Evolutionary conservation across 2,329 filamentous ascomycete species (phyloP), one percentile per base, ranked within the genome.

Genomic region (Tolypocladium amazonense): DNA sequence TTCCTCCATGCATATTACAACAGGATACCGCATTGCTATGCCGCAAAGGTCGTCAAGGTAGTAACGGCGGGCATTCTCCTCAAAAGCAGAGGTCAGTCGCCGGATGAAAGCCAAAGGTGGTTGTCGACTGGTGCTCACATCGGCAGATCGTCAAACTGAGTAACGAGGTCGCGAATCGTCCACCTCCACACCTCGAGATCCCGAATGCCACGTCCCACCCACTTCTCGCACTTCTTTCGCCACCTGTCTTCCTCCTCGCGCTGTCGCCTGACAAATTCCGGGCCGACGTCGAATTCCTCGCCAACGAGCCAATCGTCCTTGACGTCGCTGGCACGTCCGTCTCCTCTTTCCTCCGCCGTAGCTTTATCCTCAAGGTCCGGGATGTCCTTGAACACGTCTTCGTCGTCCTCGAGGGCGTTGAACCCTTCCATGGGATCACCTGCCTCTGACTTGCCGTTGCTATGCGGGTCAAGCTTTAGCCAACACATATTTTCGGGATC

Each of bases 401-500:
- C 92, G 57, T 96, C 91, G 53, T 95, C 90, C 56, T 95, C 90
- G 20, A 89, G 75, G 27, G 86, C 88, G 60, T 90, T 84, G 61
- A 87, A 85, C 0, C 81, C 81, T 63, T 87, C 84, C 75, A 87
- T 78, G 2, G 81, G 77, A 66, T 87, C 85, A 52, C 78, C 77
- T 12, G 75, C 72, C 23, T 83, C 79, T 1, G 78, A 76, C 61
- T 76, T 78, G 50, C 73, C 68, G 57, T 77, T 77, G n/a, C 72
- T 71, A 37, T 80, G 71, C 23, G 77, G 73, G 55, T 81, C 78
- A 62, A 94, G 79, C 73, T 96, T 97, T 60, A 97, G 81, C 94
- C 94, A 99, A 72, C 92, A 95, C 93, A 99, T 97, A 67, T 90
- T 90, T 63, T 91, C 88, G 4, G 94, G 94, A 70, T 99, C 94